A percentile compares a stretch with the other conserved stretches of the same genome.
These are phyloP conservation scores for Fusarium musae DNA, from an alignment of 2,329 filamentous ascomycete genomes.

Conservation along the genomic window DNA sequence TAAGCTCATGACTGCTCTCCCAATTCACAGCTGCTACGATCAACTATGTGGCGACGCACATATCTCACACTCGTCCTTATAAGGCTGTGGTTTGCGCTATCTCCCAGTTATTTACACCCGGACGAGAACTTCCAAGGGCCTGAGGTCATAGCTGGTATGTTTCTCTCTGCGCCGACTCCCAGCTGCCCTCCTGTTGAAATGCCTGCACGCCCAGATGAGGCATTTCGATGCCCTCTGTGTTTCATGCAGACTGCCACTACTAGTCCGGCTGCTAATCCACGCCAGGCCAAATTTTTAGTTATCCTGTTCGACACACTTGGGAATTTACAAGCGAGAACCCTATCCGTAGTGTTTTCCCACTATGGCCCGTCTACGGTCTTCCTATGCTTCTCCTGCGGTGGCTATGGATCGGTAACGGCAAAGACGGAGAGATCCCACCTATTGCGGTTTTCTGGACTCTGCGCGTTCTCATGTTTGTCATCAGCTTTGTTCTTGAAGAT, in stretches of 20 bases:
- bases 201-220: no score
- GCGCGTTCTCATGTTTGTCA: constrained; percentile 88
- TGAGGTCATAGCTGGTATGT: constrained; percentile 92
- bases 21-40: constrained; percentile 34
- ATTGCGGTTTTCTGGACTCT: constrained; percentile 89
- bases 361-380: constrained; percentile 95
- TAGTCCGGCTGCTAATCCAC: constrained; percentile 22
- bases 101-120: constrained; percentile 95
- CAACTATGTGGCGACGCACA: constrained; percentile 87
- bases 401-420: constrained; percentile 87
- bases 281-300: constrained; percentile 89
- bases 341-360: constrained; percentile 93
- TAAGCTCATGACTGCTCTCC: constrained; percentile 45
- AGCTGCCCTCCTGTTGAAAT: neutral
- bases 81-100: constrained; percentile 92
- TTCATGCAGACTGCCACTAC: neutral
- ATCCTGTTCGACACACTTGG: constrained; percentile 91
- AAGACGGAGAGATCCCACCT: constrained; percentile 82
- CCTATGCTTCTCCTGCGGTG: constrained; percentile 94
- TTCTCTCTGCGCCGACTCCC: neutral
- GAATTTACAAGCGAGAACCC: constrained; percentile 91
- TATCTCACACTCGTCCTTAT: constrained; percentile 88
- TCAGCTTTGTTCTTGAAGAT: constrained; percentile 97
- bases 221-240: neutral
- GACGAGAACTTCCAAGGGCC: constrained; percentile 99